A percentile compares a stretch with the other conserved stretches of the same genome.
Conservation (phyloP, 2,329 filamentous ascomycete genomes). For the Aspergillaceae sp. region DNA sequence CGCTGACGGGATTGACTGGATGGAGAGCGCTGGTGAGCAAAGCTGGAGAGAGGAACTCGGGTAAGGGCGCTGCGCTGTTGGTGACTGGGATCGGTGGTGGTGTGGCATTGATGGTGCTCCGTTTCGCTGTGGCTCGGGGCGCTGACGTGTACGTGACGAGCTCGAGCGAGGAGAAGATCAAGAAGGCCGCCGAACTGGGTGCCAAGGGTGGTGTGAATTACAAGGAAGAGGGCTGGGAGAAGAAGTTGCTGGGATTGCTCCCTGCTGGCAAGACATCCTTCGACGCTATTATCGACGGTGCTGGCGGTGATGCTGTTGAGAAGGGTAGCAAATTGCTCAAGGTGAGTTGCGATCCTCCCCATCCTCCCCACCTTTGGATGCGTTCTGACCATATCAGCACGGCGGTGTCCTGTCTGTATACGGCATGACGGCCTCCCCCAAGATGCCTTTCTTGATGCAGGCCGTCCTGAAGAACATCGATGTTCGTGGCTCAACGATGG, state of each 20-base stretch:
- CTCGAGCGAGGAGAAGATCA: conserved; percentile 65
- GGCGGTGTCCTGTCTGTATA: conserved; percentile 82
- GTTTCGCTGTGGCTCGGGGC: conserved; percentile 68
- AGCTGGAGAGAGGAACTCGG: conserved; percentile 48
- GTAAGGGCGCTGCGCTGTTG: conserved; percentile 62
- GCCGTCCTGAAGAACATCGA: conserved; percentile 85
- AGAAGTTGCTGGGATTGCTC: conserved; percentile 52
- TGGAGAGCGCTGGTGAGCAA: conserved; percentile 83
- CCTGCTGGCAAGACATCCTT: conserved; percentile 59
- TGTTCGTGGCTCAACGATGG: conserved; percentile 80
- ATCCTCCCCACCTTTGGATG: conserved; percentile 7
- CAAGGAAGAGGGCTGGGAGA: conserved; percentile 71
- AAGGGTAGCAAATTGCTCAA: conserved; percentile 63
- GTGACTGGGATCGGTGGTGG: conserved; percentile 90
- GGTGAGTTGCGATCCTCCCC: conserved; percentile 25
- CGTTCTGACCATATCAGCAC: conserved; percentile 29
- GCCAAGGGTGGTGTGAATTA: conserved; percentile 78
- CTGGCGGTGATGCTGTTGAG: conserved; percentile 73
- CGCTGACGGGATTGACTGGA: conserved; percentile 75
- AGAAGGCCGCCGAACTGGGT: conserved; percentile 60
- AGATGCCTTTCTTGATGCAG: conserved; percentile 77
- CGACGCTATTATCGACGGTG: conserved; percentile 84
- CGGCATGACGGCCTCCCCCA: conserved; percentile 81
- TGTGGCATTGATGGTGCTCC: conserved; percentile 71
- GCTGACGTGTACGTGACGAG: conserved; percentile 76